Percentiles rank a stretch among this genome's conserved stretches.
Conservation (phyloP, 306 rosid species). For the Vigna mungo region DNA sequence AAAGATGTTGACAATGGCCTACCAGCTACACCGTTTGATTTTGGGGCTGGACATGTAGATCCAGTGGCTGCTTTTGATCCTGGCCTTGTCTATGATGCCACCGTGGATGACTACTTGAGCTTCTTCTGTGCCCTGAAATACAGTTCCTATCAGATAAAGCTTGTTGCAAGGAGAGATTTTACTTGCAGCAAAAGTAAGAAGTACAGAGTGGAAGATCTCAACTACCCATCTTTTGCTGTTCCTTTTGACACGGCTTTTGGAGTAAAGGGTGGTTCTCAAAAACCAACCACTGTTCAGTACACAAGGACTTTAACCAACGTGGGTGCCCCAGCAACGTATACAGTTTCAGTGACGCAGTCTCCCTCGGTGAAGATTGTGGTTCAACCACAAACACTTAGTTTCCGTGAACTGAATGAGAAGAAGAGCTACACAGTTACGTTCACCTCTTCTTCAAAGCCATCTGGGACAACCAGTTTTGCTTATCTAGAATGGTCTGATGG, state of each 20-base stretch:
- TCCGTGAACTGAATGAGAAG: conserved; percentile 57
- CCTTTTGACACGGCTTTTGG: conserved; percentile 68
- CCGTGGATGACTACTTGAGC: conserved; percentile 67
- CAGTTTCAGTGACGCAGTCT: conserved; percentile 53
- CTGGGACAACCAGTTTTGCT: conserved; percentile 69
- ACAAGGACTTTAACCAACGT: conserved; percentile 79
- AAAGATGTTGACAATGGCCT: conserved; percentile 67
- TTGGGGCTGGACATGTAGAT: conserved; percentile 89
- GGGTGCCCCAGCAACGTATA: conserved; percentile 69
- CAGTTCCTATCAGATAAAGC: conserved; percentile 59
- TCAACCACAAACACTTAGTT: conserved; percentile 69
- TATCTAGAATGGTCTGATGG: conserved; percentile 90
- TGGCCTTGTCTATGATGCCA: conserved; percentile 78
- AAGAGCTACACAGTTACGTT: conserved; percentile 77
- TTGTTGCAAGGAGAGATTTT: conserved; percentile 51
- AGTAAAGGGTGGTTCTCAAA: conserved; percentile 50
- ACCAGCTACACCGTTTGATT: conserved; percentile 80
- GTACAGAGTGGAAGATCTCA: conserved; percentile 74
- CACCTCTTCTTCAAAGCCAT: conserved; percentile 58
- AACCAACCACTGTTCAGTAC: conserved; percentile 57
- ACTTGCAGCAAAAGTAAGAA: conserved; percentile 59
- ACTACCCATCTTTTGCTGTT: conserved; percentile 92
- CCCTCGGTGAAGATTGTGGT: conserved; percentile 71
- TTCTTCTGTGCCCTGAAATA: conserved; percentile 88
- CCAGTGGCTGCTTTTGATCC: conserved; percentile 91